Evolutionary conservation across 2,329 filamentous ascomycete species (phyloP), one percentile per base, ranked within the genome.

Genomic region (Apiospora kogelbergensis): DNA sequence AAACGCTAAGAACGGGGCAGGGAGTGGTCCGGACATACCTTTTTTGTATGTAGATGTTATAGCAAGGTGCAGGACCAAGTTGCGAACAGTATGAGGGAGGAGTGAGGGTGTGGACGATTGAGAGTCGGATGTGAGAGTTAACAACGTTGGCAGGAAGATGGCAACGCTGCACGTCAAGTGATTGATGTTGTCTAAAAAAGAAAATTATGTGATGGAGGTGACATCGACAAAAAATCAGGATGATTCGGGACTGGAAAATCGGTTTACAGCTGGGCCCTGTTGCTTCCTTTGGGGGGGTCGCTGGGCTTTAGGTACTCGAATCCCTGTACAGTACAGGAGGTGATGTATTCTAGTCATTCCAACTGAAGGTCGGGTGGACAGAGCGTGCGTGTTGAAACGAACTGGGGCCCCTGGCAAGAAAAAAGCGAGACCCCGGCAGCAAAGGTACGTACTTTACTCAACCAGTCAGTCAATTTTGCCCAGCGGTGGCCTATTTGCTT

Each of bases 1-100:
- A 65, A 70, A 67, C 69, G 69, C 69, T 70, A 70, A 65, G 53
- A 68, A 70, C 69, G 65, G 69, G 69, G 69, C 69, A 70, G 69
- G 57, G 60, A 66, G 69, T 70, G 69, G 69, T 70, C 69, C 69
- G 66, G 68, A 70, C 69, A 66, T 70, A 68, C 67, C 67, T 68
- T 53, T 63, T 63, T 22, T 67, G n/a, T n/a, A n/a, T 22, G 57
- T 63, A 65, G 40, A 41, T 33, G 48, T 63, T 44, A 53, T 66
- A 53, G 66, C 33, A 57, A 66, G 67, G 67, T 67, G 66, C 45
- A 60, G 30, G 53, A 60, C 53, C 67, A 67, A 64, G 37, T 53
- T 53, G 64, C 57, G 65, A 48, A 48, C 46, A 40, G 66, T 60
- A 40, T 41, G 44, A 44, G 22, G 22, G 37, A 42, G 37, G 30